Evolutionary conservation across 2,329 filamentous ascomycete genomes (phyloP).

Genomic region (Xylaria sp.): DNA sequence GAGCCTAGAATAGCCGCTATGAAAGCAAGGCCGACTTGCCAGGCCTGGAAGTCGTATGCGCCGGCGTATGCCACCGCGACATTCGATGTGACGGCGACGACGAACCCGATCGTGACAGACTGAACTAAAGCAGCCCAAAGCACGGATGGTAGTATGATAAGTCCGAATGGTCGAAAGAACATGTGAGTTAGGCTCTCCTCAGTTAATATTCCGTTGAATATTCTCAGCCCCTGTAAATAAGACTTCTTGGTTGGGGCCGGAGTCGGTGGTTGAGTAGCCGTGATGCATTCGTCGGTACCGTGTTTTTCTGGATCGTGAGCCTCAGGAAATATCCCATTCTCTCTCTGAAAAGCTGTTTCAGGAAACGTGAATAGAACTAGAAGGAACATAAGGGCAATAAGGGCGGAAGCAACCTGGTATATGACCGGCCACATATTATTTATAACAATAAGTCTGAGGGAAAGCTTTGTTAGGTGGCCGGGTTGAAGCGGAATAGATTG

Average conservation of each 20-base stretch:
- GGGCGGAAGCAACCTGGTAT: conserved; percentile 56
- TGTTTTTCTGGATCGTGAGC: neutral
- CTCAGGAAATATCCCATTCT: conserved; percentile 2
- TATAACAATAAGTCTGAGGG: conserved; percentile 52
- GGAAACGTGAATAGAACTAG: conserved; percentile 60
- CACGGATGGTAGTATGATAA: conserved; percentile 58
- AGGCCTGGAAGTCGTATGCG: conserved; percentile 52
- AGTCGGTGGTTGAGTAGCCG: neutral
- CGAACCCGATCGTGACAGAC: conserved; percentile 60
- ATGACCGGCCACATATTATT: conserved; percentile 56
- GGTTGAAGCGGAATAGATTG: neutral
- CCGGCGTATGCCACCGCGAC: conserved; percentile 50
- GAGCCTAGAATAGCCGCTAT: conserved; percentile 55
- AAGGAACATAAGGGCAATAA: conserved; percentile 55
- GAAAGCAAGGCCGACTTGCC: conserved; percentile 58
- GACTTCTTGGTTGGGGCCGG: conserved; percentile 34
- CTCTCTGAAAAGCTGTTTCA: conserved; percentile 56
- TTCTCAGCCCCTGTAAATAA: conserved; percentile 45
- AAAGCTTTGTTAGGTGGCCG: neutral
- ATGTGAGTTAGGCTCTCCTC: conserved; percentile 54
- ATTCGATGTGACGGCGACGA: conserved; percentile 61
- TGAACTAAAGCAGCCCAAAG: conserved; percentile 61
- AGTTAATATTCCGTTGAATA: conserved; percentile 52
- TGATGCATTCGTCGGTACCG: neutral
- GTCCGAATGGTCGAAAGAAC: conserved; percentile 54